Percentiles rank a stretch among this genome's conserved stretches.
phyloP scores from a whole-genome alignment of 2,329 filamentous ascomycete genomes.

The Chaetomiaceae sp. region DNA sequence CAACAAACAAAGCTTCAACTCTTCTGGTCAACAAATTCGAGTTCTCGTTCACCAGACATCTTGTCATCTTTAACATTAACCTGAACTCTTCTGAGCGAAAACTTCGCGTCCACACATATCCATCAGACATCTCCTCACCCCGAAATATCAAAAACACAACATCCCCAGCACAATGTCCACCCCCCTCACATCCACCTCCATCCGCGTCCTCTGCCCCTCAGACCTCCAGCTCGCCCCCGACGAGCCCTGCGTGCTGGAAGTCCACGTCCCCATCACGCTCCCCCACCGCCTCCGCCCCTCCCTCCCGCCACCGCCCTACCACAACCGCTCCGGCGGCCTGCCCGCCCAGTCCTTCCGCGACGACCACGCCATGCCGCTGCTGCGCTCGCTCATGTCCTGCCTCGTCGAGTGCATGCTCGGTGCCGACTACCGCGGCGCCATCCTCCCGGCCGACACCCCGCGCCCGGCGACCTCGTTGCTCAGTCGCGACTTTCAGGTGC shows the following conservation, averaged over 20 bases:
- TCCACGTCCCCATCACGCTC: conserved; percentile 1
- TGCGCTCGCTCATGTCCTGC: not conserved
- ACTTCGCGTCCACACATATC: too few relatives aligned
- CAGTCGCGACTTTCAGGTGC: not conserved
- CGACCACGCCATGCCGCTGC: not conserved
- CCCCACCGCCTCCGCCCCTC: conserved; percentile 3
- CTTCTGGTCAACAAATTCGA: too few relatives aligned
- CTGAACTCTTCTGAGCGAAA: too few relatives aligned
- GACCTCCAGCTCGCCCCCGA: not conserved
- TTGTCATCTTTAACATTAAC: too few relatives aligned
- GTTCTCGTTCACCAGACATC: too few relatives aligned
- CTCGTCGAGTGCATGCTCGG: not conserved
- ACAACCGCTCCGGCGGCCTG: not conserved
- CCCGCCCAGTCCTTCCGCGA: not conserved
- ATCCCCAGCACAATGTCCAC: too few relatives aligned
- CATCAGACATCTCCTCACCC: too few relatives aligned
- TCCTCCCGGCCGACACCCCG: not conserved
- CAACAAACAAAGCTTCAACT: too few relatives aligned
- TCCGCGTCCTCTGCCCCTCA: not conserved
- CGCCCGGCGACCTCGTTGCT: not conserved
- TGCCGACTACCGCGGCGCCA: not conserved
- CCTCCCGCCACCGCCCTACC: conserved; percentile 6
- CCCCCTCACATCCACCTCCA: too few relatives aligned
- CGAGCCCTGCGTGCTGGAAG: not conserved
- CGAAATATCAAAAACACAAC: too few relatives aligned